Evolutionary conservation across 129 eudicot species (phyloP), one percentile per base, ranked within the genome.

Genomic region (Centaurea solstitialis): DNA sequence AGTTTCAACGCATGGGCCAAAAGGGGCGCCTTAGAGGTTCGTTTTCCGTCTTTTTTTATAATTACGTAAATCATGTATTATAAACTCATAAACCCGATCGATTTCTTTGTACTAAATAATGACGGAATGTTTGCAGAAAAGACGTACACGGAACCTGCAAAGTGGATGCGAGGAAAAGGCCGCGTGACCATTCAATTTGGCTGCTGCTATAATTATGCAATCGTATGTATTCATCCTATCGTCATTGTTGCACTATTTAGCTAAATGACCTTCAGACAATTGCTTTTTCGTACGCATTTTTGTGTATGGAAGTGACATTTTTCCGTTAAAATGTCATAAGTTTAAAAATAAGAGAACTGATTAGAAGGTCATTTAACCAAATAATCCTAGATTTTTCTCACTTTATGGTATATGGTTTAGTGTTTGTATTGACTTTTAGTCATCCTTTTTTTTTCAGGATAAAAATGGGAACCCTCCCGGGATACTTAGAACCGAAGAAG

Each of bases 141-240:
- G 26, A 92, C 97, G 6, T 92, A 84, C 65, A 38, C 94, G 0
- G 94, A 91, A 84, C 94, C 97, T 35, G 57, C 85, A 28, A 92
- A 92, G 77, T 92, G 97, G 97, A 92, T 92, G 94, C 90, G 90
- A 78, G 97, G 97, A 4, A 92, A 92, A 83, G 94, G 94, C 74
- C 97, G 94, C 0, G 83, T 86, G 22, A 92, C 97, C 2, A 88
- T 92, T 73, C 97, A 92, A 79, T 92, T 92, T 81, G 97, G 94
- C 26, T 89, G 97, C 72, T 90, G 97, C 72, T 92, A 92, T 59
- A 92, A 92, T 50, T 92, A 92, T 82, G 97, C 94, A 74, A 85
- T 74, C 86, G 97, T 90, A 88, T 28, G 71, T 13, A 72, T 11
- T 1, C 62, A 28, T 83, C 41, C 23, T 53, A 15, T 70, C 18